Conservation (phyloP, 2,329 filamentous ascomycete genomes). For the Parastagonospora nodorum region DNA sequence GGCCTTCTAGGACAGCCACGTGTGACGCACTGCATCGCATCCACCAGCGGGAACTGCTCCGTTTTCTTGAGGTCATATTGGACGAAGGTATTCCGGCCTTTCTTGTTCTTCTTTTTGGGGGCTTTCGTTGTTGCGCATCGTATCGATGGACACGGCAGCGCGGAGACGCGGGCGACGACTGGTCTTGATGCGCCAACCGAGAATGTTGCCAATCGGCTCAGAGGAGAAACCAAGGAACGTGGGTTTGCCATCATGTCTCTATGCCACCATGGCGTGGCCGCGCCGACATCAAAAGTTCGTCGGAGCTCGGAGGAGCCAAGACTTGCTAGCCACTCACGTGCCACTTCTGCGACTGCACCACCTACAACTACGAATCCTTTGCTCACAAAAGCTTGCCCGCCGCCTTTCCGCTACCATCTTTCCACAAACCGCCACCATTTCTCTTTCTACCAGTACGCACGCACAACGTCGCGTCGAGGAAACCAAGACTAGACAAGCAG, state of each 20-base stretch:
- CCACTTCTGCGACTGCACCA: too few species aligned
- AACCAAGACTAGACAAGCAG: too few species aligned
- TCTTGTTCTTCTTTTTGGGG: conserved; percentile 57
- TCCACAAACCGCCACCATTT: too few species aligned
- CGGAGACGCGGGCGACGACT: conserved; percentile 26
- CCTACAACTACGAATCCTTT: too few species aligned
- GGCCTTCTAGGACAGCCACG: not conserved
- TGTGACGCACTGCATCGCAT: conserved; percentile 82
- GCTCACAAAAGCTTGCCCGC: too few species aligned
- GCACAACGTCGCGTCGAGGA: too few species aligned
- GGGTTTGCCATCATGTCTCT: conserved; percentile 40
- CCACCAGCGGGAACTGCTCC: conserved; percentile 79
- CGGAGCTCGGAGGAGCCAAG: conserved; percentile 33
- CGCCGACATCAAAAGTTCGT: conserved; percentile 29
- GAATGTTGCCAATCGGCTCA: conserved; percentile 36
- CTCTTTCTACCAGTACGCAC: too few species aligned
- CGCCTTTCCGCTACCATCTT: too few species aligned
- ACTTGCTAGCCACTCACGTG: not conserved
- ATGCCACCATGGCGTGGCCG: conserved; percentile 3
- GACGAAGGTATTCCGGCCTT: conserved; percentile 69
- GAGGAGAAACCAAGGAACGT: conserved; percentile 39
- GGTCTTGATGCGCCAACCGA: conserved; percentile 24
- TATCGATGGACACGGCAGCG: conserved; percentile 43
- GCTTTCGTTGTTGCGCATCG: conserved; percentile 49
- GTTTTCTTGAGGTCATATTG: conserved; percentile 66